A percentile compares a stretch with the other conserved stretches of the same genome.
phyloP scores from a whole-genome alignment of 2,329 filamentous ascomycete species.

The Dactylellina sp. region DNA sequence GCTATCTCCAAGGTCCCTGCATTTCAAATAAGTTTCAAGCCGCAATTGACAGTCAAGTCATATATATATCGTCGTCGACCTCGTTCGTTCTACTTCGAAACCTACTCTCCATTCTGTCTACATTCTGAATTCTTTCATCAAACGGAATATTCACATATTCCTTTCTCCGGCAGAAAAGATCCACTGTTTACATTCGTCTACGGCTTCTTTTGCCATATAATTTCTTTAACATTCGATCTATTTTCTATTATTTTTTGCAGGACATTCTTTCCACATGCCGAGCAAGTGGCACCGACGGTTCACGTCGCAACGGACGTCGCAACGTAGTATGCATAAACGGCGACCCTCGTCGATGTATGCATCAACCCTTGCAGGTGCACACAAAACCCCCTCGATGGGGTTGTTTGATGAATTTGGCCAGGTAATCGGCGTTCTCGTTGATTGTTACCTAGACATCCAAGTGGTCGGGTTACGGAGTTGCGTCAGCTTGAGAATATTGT shows the following conservation, averaged over 20 bases:
- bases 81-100: conserved; percentile 38
- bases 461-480: conserved; percentile 39
- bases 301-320: conserved; percentile 52
- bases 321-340: conserved; percentile 52
- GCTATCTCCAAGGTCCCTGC: conserved; percentile 33
- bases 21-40: conserved; percentile 52
- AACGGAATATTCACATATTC: conserved; percentile 51
- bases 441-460: conserved; percentile 45
- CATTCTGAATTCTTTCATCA: conserved; percentile 57
- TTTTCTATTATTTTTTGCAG: conserved; percentile 29
- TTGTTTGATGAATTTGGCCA: conserved; percentile 54
- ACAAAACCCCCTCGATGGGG: conserved; percentile 30
- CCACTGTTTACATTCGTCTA: conserved; percentile 32
- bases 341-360: conserved; percentile 34
- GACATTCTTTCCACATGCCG: conserved; percentile 52
- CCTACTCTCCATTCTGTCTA: conserved; percentile 42
- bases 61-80: conserved; percentile 52
- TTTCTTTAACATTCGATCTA: conserved; percentile 4
- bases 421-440: conserved; percentile 41
- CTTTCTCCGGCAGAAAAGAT: conserved; percentile 37
- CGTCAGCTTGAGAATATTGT: conserved; percentile 46
- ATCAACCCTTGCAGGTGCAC: conserved; percentile 11
- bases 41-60: conserved; percentile 20
- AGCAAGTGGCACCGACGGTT: conserved; percentile 55
- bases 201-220: background rate